Conservation (phyloP, 495 filamentous ascomycete species). For the Beverwykella pulmonaria region DNA sequence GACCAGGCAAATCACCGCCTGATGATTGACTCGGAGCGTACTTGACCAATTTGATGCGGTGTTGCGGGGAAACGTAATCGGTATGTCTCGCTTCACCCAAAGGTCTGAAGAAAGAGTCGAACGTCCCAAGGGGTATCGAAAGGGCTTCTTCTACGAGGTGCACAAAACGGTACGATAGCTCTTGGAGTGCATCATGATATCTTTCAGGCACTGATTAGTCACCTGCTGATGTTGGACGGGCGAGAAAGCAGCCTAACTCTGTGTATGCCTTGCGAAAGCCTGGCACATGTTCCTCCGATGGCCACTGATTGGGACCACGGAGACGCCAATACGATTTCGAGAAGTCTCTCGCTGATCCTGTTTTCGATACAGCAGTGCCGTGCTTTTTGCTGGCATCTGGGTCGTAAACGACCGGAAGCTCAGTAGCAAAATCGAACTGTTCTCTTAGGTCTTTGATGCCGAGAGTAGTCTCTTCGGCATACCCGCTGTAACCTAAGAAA, state of each 20-base stretch:
- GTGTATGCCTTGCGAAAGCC: slow-evolving; percentile 34
- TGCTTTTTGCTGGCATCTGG: neutral
- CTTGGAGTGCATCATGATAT: slow-evolving; percentile 54
- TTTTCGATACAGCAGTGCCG: too few species aligned
- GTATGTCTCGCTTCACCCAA: neutral
- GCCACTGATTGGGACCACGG: slow-evolving; percentile 58
- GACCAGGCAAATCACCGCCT: slow-evolving; percentile 24
- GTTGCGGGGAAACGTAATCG: slow-evolving; percentile 47
- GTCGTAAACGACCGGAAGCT: slow-evolving; percentile 49
- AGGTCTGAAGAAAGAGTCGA: slow-evolving; percentile 51
- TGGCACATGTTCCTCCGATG: slow-evolving; percentile 27
- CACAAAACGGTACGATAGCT: slow-evolving; percentile 54
- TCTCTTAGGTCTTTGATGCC: slow-evolving; percentile 55
- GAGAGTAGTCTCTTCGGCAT: slow-evolving; percentile 55
- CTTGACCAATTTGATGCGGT: slow-evolving; percentile 58
- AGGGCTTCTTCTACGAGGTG: slow-evolving; percentile 56
- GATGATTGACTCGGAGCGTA: slow-evolving; percentile 47
- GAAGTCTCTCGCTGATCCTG: slow-evolving; percentile 13
- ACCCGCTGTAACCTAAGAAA: slow-evolving; percentile 57
- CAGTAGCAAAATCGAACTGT: slow-evolving; percentile 60
- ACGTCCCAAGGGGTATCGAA: slow-evolving; percentile 48
- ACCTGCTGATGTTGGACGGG: slow-evolving; percentile 27
- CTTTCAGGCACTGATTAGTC: slow-evolving; percentile 33
- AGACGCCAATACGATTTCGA: slow-evolving; percentile 53
- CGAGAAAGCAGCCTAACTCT: slow-evolving; percentile 30